Conservation (phyloP, 257 asterid species). For the Scutellaria baicalensis region DNA sequence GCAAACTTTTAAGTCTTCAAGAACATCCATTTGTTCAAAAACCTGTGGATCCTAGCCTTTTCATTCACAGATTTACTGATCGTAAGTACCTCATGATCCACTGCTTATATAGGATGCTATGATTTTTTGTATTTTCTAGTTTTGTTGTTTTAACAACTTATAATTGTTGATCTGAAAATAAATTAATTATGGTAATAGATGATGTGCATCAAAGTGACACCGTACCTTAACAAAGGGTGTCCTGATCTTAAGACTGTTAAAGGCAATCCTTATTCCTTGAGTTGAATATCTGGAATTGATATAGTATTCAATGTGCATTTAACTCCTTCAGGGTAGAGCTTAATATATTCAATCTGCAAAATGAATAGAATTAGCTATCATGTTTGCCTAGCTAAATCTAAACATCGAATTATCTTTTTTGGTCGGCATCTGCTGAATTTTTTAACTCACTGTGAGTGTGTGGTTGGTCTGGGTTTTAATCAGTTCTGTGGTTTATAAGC, state of each 20-base stretch:
- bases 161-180: neutral
- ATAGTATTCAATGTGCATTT: neutral
- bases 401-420: neutral
- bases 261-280: neutral
- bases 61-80: constrained; percentile 70
- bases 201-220: neutral
- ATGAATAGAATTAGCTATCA: neutral
- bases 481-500: constrained; percentile 5
- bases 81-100: constrained; percentile 37
- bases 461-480: no score
- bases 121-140: neutral
- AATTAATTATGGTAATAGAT: neutral
- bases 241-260: neutral
- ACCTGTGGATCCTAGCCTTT: constrained; percentile 92
- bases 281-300: constrained; percentile 4
- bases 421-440: neutral
- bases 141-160: neutral
- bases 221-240: neutral
- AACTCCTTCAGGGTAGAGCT: neutral
- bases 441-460: neutral
- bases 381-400: neutral
- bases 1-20: constrained; percentile 66
- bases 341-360: neutral
- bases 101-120: neutral
- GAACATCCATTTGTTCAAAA: constrained; percentile 67